phyloP scores from a whole-genome alignment of 1,284 basidiomycete species.

The Apiotrichum mycotoxinovorans region DNA sequence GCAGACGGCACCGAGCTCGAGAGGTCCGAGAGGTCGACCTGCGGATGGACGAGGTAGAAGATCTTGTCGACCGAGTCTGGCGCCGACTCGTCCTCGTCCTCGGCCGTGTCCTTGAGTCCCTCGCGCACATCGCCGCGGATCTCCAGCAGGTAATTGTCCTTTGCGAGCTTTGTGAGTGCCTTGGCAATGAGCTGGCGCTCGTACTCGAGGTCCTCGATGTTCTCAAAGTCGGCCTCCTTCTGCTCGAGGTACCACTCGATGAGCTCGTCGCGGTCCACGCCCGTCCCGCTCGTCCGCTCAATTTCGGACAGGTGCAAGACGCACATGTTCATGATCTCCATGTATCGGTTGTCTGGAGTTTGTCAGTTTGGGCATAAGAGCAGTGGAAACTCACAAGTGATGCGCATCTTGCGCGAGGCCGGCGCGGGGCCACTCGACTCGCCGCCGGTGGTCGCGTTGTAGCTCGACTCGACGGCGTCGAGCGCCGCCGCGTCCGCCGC shows the following conservation, averaged over 20 bases:
- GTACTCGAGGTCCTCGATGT: slow-evolving; percentile 84
- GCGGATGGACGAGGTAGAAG: slow-evolving; percentile 49
- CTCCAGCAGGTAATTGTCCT: slow-evolving; percentile 84
- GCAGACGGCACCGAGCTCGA: slow-evolving; percentile 37
- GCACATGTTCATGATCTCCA: slow-evolving; percentile 72
- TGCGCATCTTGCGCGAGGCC: slow-evolving; percentile 66
- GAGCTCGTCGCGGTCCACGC: slow-evolving; percentile 81
- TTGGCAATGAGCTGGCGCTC: slow-evolving; percentile 88
- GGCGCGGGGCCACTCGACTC: slow-evolving; percentile 30
- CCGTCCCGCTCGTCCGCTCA: slow-evolving; percentile 71
- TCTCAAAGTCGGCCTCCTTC: slow-evolving; percentile 76
- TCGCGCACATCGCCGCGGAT: slow-evolving; percentile 75
- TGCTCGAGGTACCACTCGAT: slow-evolving; percentile 95
- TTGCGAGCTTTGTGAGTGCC: slow-evolving; percentile 82
- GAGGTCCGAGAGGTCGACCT: slow-evolving; percentile 49
- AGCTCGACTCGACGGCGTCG: slow-evolving; percentile 45
- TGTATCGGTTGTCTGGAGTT: slow-evolving; percentile 73
- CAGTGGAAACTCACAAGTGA: slow-evolving; percentile 60
- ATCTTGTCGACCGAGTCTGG: slow-evolving; percentile 36
- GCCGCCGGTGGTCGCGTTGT: slow-evolving; percentile 39
- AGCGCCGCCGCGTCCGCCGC: slow-evolving; percentile 59
- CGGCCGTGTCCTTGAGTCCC: slow-evolving; percentile 60
- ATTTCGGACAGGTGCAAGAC: slow-evolving; percentile 75
- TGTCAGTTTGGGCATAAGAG: too few relatives aligned
- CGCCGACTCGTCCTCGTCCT: slow-evolving; percentile 21